phyloP scores from a whole-genome alignment of 2,329 filamentous ascomycete species.

The Ilyonectria mors-panacis region DNA sequence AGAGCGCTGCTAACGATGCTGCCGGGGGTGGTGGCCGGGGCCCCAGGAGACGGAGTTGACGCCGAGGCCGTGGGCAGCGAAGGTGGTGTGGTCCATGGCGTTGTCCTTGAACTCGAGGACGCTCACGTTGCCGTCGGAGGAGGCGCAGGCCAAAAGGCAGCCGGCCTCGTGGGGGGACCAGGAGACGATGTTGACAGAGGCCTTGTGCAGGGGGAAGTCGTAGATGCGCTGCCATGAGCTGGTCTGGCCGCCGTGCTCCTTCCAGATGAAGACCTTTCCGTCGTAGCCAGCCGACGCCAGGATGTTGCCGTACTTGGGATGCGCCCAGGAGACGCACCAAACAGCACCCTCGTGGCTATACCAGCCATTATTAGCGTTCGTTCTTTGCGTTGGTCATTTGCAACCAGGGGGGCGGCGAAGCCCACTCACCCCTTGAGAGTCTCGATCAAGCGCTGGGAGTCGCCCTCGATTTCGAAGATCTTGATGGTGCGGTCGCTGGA shows the following conservation, averaged over 20 bases:
- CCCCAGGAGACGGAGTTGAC: slow-evolving; percentile 98
- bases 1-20: slow-evolving; percentile 84
- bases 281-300: slow-evolving; percentile 96
- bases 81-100: slow-evolving; percentile 89
- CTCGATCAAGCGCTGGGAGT: slow-evolving; percentile 89
- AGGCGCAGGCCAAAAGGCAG: slow-evolving; percentile 94
- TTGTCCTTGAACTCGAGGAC: slow-evolving; percentile 98
- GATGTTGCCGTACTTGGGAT: slow-evolving; percentile 98
- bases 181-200: slow-evolving; percentile 94
- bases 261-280: slow-evolving; percentile 98
- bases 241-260: slow-evolving; percentile 77
- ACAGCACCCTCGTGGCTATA: slow-evolving; percentile 94
- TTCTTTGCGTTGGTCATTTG: background rate
- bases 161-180: slow-evolving; percentile 98
- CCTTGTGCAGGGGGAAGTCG: slow-evolving; percentile 94
- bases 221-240: slow-evolving; percentile 88
- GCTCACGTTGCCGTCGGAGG: slow-evolving; percentile 92
- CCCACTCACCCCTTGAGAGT: slow-evolving; percentile 88
- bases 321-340: slow-evolving; percentile 98
- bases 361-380: slow-evolving; percentile 34
- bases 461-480: slow-evolving; percentile 98
- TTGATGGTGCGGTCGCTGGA: slow-evolving; percentile 99
- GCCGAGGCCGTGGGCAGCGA: slow-evolving; percentile 92
- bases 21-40: slow-evolving; percentile 86
- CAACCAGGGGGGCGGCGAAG: background rate